Evolutionary conservation across 352 stramenopile genomes (phyloP), one percentile per base, ranked within the genome.

Genomic region (Phytophthora colocasiae): DNA sequence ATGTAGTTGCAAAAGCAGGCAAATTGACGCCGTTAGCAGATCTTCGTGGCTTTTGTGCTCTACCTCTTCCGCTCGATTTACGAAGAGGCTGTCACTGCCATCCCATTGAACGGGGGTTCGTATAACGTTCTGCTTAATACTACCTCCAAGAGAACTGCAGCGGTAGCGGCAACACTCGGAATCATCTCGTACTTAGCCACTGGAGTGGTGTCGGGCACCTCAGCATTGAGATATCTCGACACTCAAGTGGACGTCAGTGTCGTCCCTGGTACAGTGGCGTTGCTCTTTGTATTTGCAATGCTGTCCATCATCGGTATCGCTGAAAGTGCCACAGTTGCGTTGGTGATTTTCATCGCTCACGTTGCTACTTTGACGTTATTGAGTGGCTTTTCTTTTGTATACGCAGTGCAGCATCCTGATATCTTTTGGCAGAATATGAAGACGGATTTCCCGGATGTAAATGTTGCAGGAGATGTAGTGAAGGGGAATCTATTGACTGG

Each of bases 91-190:
- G 94, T 97, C 49, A 95, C 78, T 17, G 92, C 92, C 7, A 87
- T 98, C 27, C 92, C 92, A 4, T 80, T 97, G 34, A 98, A 98
- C 57, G 92, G 92, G 27, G 92, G 92, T 11, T 95, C 90, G 9
- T 98, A 98, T 72, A 98, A 97, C 54, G 83, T 97, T 22, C 69
- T 98, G 39, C 80, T 98, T 17, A 98, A 98, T 66, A 96, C 90
- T 8, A 97, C 92, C 22, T 95, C 81, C 47, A 98, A 98, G 77
- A 70, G 80, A 58, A 83, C 92, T 24, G 92, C 92, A n/a, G 90
- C 89, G 0, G 81, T 97, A 14, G 92, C 92, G 9, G 92, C 92
- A 5, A 89, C 88, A 0, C 85, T 98, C 31, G 88, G 90, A 6
- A 91, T 98, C 61, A 96, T 98, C 63, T 93, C 90, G 24, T 98